Evolutionary conservation across 345 rosid species (phyloP).

Genomic region (Arabis alpina): DNA sequence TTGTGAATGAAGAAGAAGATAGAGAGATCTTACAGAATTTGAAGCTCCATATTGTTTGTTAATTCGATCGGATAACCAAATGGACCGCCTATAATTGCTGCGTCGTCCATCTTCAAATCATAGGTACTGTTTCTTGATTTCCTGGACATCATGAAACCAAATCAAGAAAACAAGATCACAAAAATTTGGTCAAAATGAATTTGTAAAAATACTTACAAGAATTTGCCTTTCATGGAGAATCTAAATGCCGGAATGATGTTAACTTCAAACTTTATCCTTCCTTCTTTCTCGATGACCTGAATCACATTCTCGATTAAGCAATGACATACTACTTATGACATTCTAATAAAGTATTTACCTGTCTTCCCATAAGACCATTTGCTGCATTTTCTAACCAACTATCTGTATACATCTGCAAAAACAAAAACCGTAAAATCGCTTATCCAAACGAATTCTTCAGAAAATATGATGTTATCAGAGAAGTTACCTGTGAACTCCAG

Average conservation of each 20-base stretch:
- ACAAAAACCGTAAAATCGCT: background rate
- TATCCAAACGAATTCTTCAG: background rate
- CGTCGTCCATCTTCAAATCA: conserved; percentile 72
- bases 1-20: background rate
- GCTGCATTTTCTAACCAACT: conserved; percentile 97
- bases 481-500: conserved; percentile 92
- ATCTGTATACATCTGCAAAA: conserved; percentile 75
- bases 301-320: conserved; percentile 16
- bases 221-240: conserved; percentile 84
- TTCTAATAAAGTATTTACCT: conserved; percentile 49
- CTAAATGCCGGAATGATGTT: conserved; percentile 72
- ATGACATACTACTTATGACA: background rate
- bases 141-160: conserved; percentile 45
- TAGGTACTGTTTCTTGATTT: conserved; percentile 54
- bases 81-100: conserved; percentile 77
- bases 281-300: conserved; percentile 68
- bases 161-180: conserved; percentile 18
- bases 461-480: conserved; percentile 10
- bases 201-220: conserved; percentile 52
- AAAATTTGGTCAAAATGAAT: background rate
- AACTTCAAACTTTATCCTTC: conserved; percentile 68
- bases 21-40: conserved; percentile 66
- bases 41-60: conserved; percentile 59
- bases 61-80: conserved; percentile 78
- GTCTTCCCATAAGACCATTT: conserved; percentile 94